Conservation (phyloP, 768 basidiomycete genomes). For the Kwoniella pini region DNA sequence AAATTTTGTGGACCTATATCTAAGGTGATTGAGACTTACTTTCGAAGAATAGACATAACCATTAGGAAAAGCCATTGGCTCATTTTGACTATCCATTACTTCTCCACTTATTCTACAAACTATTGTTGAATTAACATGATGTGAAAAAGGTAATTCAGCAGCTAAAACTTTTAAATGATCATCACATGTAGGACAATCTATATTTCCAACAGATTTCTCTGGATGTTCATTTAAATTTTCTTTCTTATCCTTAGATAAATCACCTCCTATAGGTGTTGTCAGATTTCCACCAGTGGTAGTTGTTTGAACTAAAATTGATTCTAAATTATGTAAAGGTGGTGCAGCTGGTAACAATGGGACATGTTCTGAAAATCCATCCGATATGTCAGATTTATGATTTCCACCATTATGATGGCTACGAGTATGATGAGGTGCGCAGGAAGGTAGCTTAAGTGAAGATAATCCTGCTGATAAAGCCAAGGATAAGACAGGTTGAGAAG, state of each 20-base stretch:
- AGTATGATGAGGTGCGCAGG: slow-evolving; percentile 61
- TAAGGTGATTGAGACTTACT: no score
- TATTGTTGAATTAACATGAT: slow-evolving; percentile 93
- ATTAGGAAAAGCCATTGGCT: slow-evolving; percentile 86
- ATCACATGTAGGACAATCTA: slow-evolving; percentile 87
- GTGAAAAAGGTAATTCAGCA: slow-evolving; percentile 82
- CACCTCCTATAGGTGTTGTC: slow-evolving; percentile 26
- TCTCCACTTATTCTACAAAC: slow-evolving; percentile 87
- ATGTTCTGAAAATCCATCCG: background rate
- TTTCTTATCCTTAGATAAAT: slow-evolving; percentile 1
- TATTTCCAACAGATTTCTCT: slow-evolving; percentile 40
- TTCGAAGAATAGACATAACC: slow-evolving; percentile 92
- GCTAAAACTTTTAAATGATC: slow-evolving; percentile 73
- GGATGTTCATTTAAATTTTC: slow-evolving; percentile 42
- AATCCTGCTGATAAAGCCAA: slow-evolving; percentile 89
- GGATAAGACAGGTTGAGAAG: slow-evolving; percentile 80
- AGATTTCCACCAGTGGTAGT: slow-evolving; percentile 9
- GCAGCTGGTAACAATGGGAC: slow-evolving; percentile 42
- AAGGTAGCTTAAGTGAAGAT: slow-evolving; percentile 82
- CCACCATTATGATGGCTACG: background rate
- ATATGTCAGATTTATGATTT: no score
- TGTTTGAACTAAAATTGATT: slow-evolving; percentile 18
- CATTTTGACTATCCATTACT: slow-evolving; percentile 93
- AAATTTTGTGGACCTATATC: no score
- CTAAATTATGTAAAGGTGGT: slow-evolving; percentile 47